Percentiles rank a stretch among this genome's conserved stretches.
Conservation (phyloP, 164 flowering plant species). For the Litsea cubeba region DNA sequence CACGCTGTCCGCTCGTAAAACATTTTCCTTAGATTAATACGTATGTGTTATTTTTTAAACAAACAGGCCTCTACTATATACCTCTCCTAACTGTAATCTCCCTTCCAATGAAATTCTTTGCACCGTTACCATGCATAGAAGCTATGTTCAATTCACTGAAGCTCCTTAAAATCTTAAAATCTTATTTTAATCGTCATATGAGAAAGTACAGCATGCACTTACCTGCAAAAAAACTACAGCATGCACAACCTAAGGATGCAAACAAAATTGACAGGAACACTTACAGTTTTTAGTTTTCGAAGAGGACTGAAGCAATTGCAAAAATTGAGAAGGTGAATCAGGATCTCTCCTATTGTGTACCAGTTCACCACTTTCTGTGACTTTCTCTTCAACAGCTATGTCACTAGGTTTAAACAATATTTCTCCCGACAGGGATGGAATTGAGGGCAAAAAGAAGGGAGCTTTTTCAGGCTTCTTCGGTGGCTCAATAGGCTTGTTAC, state of each 20-base stretch:
- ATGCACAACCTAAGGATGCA: neutral
- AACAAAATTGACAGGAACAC: conserved; percentile 17
- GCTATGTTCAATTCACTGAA: no score
- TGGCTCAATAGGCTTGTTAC: conserved; percentile 94
- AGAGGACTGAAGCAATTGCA: conserved; percentile 56
- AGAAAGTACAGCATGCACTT: no score
- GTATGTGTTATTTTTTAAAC: no score
- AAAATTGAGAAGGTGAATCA: conserved; percentile 51
- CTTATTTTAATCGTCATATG: no score
- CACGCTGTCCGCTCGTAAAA: no score
- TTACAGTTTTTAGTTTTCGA: conserved; percentile 58
- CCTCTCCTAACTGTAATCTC: no score
- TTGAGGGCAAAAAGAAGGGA: conserved; percentile 91
- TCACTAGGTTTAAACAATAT: conserved; percentile 58
- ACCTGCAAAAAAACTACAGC: no score
- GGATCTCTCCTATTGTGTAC: conserved; percentile 19
- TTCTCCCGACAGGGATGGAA: conserved; percentile 85
- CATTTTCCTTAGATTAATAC: no score
- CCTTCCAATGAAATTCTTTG: no score
- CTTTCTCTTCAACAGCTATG: conserved; percentile 27
- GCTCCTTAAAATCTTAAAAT: no score
- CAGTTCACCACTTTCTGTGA: conserved; percentile 18
- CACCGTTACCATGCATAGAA: no score
- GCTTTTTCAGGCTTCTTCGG: conserved; percentile 94
- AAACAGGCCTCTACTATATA: no score